Evolutionary conservation across 257 asterid species (phyloP).

Genomic region (Gardenia jasminoides): DNA sequence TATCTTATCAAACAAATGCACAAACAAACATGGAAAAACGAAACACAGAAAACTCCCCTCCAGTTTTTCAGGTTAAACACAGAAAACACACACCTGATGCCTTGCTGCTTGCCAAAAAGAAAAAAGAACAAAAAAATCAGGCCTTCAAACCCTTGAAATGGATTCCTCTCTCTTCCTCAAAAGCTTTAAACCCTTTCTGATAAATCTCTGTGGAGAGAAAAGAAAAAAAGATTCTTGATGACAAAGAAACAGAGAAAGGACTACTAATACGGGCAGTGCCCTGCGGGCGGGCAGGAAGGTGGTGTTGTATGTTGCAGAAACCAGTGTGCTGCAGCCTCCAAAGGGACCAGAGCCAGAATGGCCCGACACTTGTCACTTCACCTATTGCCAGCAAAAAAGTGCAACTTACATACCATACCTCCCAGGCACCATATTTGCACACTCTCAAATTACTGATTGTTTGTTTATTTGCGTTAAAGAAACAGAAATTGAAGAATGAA

Average conservation of each 20-base stretch:
- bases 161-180: neutral
- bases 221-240: neutral
- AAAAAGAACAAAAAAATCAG: no score
- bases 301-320: neutral
- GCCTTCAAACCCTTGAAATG: neutral
- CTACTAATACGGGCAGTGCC: neutral
- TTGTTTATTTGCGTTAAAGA: no score
- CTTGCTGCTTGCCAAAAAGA: neutral
- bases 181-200: no score
- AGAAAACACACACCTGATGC: neutral
- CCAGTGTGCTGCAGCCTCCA: neutral
- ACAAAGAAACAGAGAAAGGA: neutral
- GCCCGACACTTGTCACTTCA: neutral
- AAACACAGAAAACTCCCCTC: neutral
- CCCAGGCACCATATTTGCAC: no score
- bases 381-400: neutral
- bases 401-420: no score
- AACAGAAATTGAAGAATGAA: no score
- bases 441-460: no score
- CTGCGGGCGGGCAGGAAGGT: neutral
- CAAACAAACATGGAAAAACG: neutral
- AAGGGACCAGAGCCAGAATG: neutral
- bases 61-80: neutral
- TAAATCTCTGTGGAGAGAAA: neutral
- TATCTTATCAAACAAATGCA: no score